Percentiles rank a stretch among this genome's conserved stretches.
phyloP scores from a whole-genome alignment of 2,329 filamentous ascomycete species.

The Fusarium subglutinans region DNA sequence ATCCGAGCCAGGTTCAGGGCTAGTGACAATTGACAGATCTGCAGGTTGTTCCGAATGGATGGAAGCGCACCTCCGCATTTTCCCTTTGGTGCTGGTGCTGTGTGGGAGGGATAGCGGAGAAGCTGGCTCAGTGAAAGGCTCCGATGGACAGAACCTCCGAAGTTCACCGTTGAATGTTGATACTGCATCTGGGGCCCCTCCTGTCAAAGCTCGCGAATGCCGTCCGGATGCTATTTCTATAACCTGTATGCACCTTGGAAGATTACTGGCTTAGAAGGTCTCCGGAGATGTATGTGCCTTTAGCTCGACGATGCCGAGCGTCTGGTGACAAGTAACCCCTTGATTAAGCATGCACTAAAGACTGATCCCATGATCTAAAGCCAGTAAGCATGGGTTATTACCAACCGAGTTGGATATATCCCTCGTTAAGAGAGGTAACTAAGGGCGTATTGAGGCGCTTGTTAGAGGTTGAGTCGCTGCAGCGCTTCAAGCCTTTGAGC shows the following conservation, averaged over 20 bases:
- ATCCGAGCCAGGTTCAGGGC: neutral
- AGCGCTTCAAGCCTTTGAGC: neutral
- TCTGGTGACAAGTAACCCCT: slow-evolving; percentile 13
- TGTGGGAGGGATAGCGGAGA: neutral
- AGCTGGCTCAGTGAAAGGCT: neutral
- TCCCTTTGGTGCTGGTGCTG: neutral
- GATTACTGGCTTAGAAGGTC: neutral
- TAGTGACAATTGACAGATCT: neutral
- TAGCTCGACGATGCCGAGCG: neutral
- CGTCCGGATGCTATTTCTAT: neutral
- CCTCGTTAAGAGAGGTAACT: slow-evolving; percentile 6
- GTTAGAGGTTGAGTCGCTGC: slow-evolving; percentile 16
- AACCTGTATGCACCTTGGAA: neutral
- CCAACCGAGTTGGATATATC: slow-evolving; percentile 15
- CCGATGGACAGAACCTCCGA: neutral
- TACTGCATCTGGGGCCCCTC: too few relatives aligned
- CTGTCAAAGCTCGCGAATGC: neutral
- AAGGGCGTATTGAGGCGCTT: slow-evolving; percentile 1
- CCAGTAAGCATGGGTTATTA: neutral
- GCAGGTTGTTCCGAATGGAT: neutral
- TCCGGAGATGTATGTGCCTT: neutral
- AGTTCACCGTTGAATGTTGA: too few relatives aligned
- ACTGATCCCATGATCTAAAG: slow-evolving; percentile 22
- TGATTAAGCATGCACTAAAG: slow-evolving; percentile 20
- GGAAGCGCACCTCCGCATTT: slow-evolving; percentile 1